phyloP scores from a whole-genome alignment of 345 rosid genomes.

The Syzygium jambos region DNA sequence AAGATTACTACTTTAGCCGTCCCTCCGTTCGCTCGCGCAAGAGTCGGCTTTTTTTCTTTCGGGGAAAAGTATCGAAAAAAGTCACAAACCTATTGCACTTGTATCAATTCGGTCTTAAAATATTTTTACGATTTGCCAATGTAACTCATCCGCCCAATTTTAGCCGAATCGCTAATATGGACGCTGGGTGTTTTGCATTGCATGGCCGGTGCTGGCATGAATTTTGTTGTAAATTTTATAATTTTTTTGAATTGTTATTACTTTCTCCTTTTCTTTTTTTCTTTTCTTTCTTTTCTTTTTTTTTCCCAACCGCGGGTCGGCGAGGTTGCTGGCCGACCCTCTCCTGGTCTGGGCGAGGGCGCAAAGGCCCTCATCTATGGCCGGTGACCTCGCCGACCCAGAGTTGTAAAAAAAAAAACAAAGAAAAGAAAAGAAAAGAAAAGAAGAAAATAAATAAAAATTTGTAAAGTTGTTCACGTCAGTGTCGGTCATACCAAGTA shows the following conservation, averaged over 20 bases:
- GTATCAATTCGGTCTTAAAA: fast-evolving
- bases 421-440: neutral
- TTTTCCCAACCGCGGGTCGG: too few relatives aligned
- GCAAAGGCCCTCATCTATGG: too few relatives aligned
- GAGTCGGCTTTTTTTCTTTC: fast-evolving
- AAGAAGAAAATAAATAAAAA: neutral
- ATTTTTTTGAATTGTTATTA: neutral
- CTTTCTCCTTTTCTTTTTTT: neutral
- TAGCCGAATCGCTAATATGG: neutral
- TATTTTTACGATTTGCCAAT: neutral
- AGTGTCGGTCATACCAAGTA: fast-evolving
- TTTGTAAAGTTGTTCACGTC: neutral
- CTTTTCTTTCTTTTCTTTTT: neutral
- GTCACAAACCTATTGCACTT: fast-evolving
- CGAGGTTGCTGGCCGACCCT: too few relatives aligned
- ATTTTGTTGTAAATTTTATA: neutral
- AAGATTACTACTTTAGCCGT: neutral
- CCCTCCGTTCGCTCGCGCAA: fast-evolving
- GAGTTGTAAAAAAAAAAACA: too few relatives aligned
- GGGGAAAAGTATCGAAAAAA: neutral
- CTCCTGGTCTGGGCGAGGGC: too few relatives aligned
- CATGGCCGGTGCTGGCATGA: fast-evolving
- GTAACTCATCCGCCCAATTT: neutral
- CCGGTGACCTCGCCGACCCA: too few relatives aligned
- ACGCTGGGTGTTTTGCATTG: fast-evolving